Evolutionary conservation across 2,329 filamentous ascomycete species (phyloP), one percentile per base, ranked within the genome.

Genomic region (Lachnum nothofagi): DNA sequence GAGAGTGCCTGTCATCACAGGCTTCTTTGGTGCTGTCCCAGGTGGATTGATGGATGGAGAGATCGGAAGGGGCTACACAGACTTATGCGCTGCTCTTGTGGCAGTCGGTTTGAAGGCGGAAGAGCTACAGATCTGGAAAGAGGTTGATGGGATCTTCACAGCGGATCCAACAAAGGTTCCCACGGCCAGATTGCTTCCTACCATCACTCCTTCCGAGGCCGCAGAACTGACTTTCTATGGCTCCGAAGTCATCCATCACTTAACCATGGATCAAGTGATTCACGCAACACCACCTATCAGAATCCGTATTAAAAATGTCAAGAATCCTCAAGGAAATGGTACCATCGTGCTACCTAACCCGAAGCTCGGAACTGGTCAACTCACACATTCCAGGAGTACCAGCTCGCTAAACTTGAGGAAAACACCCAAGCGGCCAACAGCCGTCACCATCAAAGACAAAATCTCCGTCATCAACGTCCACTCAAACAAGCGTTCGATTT

Each of bases 391-490:
- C 17, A 66, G 73, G 51, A 73, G 70, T 51, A 64, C 68, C 7
- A 72, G 74, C 55, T 61, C 76, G 6, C 61, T 78, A 51, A 59
- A 58, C 12, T 54, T 63, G 5, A 69, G 74, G 9, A 78, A 76
- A 61, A 80, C 79, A 48, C 85, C 85, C 12, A 89, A 86, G 70
- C 76, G 86, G 34, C 88, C 88, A 20, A 93, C 88, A 2, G 88
- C 93, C 5, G 91, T 98, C 16, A 98, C 93, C 10, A 95, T 96
- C 73, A 98, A 98, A 74, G 88, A 93, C 70, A 86, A 90, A 65
- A 97, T 98, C 65, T 85, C 91, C 40, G 90, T 98, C 57, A 88
- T 98, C 63, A 98, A 98, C 70, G 89, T 98, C 39, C 91, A 97
- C 75, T 95, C 88, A 46, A 97, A 98, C 74, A 95, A 95, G 73